Conservation (phyloP, 305 asterid species). For the Plantago coronopus region DNA sequence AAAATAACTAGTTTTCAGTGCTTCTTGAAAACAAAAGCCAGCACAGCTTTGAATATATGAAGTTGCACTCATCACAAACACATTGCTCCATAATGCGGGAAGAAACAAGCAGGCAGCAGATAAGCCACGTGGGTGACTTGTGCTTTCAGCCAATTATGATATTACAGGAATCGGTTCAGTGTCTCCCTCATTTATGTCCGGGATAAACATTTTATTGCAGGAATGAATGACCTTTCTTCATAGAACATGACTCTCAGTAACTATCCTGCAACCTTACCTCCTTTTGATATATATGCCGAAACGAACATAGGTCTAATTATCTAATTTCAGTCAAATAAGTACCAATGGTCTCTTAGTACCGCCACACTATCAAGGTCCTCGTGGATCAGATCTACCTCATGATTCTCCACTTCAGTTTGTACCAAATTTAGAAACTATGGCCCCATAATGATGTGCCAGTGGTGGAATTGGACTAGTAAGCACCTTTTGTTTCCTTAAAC, state of each 20-base stretch:
- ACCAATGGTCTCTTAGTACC: neutral
- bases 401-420: neutral
- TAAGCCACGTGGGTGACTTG: neutral
- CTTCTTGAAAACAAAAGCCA: neutral
- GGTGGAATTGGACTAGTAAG: neutral
- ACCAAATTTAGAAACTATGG: neutral
- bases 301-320: constrained; percentile 16
- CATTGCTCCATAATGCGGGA: neutral
- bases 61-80: neutral
- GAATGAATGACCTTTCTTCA: constrained; percentile 4
- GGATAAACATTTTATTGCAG: neutral
- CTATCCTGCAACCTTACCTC: constrained; percentile 12
- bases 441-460: neutral
- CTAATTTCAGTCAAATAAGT: neutral
- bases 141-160: neutral
- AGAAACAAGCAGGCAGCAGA: neutral
- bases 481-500: neutral
- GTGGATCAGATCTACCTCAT: neutral
- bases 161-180: neutral
- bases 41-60: neutral
- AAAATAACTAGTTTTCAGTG: neutral
- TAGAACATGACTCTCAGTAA: constrained; percentile 5
- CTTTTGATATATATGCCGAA: neutral
- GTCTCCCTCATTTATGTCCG: neutral
- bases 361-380: constrained; percentile 5